These are phyloP conservation scores for Backusella parvicylindrica DNA, from an alignment of 192 early-diverging fungal genomes.

Conservation along the genomic window DNA sequence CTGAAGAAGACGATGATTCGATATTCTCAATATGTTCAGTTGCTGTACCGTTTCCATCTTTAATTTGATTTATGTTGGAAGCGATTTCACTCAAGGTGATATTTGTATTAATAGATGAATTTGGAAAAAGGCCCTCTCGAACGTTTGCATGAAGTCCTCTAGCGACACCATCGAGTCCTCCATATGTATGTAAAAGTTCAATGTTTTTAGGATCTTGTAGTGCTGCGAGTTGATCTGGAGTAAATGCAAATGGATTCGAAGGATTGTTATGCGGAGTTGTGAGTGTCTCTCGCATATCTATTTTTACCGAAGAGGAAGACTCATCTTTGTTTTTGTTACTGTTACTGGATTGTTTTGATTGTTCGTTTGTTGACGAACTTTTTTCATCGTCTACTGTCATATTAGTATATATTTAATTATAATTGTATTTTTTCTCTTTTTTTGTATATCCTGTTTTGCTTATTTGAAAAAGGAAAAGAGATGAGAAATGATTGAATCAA, in stretches of 20 bases:
- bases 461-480: conserved; percentile 1
- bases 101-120: conserved; percentile 26
- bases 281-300: conserved; percentile 13
- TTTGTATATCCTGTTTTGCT: background rate
- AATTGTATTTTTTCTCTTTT: background rate
- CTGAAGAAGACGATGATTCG: background rate
- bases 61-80: background rate
- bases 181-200: conserved; percentile 35
- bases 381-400: background rate
- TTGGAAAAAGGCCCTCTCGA: conserved; percentile 39
- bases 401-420: background rate
- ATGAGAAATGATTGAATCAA: background rate
- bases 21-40: background rate
- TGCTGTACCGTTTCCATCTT: background rate
- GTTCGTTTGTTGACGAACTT: background rate
- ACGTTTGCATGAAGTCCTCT: conserved; percentile 45
- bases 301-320: conserved; percentile 2
- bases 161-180: conserved; percentile 51
- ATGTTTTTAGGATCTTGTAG: conserved; percentile 60
- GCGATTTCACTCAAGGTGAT: conserved; percentile 33
- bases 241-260: conserved; percentile 52
- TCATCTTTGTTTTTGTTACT: background rate
- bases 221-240: conserved; percentile 41
- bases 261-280: conserved; percentile 34
- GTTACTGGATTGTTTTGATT: background rate